Evolutionary conservation across 768 basidiomycete genomes (phyloP).

Genomic region (Trichaptum fuscoviolaceum): DNA sequence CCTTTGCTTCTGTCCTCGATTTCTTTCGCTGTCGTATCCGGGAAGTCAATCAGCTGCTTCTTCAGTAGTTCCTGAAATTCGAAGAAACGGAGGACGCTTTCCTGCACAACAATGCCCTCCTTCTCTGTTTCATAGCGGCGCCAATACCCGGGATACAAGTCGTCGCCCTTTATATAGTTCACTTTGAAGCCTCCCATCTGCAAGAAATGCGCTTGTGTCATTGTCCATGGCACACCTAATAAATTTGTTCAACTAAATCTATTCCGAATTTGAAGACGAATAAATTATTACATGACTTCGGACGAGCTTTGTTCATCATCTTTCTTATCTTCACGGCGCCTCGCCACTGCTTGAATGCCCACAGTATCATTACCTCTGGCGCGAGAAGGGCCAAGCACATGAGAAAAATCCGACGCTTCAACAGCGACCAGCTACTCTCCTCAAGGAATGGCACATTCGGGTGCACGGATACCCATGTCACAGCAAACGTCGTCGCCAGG

Average conservation of each 20-base stretch:
- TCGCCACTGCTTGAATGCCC: neutral
- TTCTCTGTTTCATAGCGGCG: neutral
- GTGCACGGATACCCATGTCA: conserved; percentile 26
- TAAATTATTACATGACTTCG: neutral
- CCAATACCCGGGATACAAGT: neutral
- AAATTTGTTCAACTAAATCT: neutral
- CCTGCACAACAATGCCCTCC: neutral
- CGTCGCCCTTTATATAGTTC: neutral
- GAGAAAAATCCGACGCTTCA: conserved; percentile 13
- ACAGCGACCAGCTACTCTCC: conserved; percentile 8
- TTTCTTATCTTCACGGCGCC: conserved; percentile 16
- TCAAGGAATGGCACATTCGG: conserved; percentile 24
- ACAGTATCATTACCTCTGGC: conserved; percentile 23
- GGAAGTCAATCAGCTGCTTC: conserved; percentile 4
- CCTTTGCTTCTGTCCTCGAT: conserved; percentile 30
- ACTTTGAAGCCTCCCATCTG: conserved; percentile 7
- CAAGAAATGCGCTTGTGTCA: conserved; percentile 7
- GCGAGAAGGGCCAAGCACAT: conserved; percentile 20
- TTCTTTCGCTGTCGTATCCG: conserved; percentile 14
- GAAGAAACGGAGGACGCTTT: neutral
- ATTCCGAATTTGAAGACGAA: neutral
- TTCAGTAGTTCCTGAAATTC: neutral
- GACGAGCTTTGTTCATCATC: neutral
- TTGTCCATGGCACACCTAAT: conserved; percentile 5
- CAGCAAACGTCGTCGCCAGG: conserved; percentile 22